These are phyloP conservation scores for Pseudocercospora cruenta DNA, from an alignment of 2,329 filamentous ascomycete genomes.

Conservation along the genomic window DNA sequence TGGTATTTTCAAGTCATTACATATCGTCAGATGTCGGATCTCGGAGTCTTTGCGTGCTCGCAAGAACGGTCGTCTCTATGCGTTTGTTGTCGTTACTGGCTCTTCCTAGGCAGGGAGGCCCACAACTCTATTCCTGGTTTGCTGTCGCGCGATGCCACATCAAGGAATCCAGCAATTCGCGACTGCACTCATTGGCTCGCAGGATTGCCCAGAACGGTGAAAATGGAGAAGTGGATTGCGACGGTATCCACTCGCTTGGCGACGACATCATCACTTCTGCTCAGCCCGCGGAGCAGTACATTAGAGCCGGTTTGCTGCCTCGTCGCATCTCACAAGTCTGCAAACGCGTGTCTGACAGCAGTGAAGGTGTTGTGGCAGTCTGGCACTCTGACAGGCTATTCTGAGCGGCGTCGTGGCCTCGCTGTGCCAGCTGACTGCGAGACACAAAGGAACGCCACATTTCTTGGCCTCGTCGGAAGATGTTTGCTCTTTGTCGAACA, in stretches of 20 bases:
- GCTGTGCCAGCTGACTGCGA: slow-evolving; percentile 1
- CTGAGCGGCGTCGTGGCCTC: background rate
- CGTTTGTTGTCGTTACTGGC: background rate
- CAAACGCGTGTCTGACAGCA: background rate
- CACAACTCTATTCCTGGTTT: background rate
- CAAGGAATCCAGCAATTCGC: background rate
- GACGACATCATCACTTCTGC: background rate
- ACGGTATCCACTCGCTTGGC: background rate
- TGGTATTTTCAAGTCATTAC: background rate
- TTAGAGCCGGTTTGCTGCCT: background rate
- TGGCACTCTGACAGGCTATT: background rate
- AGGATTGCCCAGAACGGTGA: slow-evolving; percentile 3
- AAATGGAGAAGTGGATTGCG: slow-evolving; percentile 3
- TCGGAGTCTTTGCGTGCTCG: background rate
- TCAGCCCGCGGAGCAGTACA: background rate
- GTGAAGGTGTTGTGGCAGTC: background rate
- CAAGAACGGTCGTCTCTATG: background rate
- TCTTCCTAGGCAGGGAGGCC: background rate
- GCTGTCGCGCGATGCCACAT: background rate
- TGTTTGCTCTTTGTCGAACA: background rate
- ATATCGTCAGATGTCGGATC: background rate
- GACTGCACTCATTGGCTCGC: background rate
- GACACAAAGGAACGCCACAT: slow-evolving; percentile 7
- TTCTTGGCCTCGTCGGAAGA: background rate
- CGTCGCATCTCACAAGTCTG: background rate